phyloP scores from a whole-genome alignment of 164 flowering plant genomes.

The Aristolochia fimbriata region DNA sequence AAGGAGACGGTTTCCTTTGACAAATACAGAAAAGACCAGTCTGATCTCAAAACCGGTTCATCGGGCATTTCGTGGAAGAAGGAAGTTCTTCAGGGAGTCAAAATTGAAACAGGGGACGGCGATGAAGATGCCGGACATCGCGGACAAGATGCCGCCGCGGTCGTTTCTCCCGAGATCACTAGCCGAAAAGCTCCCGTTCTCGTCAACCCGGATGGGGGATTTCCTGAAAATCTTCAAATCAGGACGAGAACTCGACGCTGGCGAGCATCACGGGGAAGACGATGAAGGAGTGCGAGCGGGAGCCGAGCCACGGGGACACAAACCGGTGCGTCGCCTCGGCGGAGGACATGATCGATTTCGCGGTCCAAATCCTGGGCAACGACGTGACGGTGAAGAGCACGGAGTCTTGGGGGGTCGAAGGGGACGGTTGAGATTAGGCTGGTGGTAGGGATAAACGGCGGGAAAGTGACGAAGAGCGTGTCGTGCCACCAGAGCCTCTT shows the following conservation, averaged over 20 bases:
- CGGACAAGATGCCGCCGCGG: slow-evolving; percentile 72
- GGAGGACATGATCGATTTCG: slow-evolving; percentile 91
- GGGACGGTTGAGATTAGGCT: slow-evolving; percentile 42
- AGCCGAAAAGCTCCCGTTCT: slow-evolving; percentile 52
- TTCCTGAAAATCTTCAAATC: slow-evolving; percentile 43
- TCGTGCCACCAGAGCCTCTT: slow-evolving; percentile 85
- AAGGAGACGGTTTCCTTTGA: slow-evolving; percentile 34
- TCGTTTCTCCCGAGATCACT: slow-evolving; percentile 70
- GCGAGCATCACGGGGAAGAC: slow-evolving; percentile 35
- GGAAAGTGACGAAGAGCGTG: slow-evolving; percentile 55
- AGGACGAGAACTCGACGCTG: slow-evolving; percentile 33
- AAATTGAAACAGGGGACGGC: slow-evolving; percentile 53
- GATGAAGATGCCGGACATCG: slow-evolving; percentile 78
- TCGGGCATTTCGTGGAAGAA: slow-evolving; percentile 14
- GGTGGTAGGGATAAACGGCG: slow-evolving; percentile 66
- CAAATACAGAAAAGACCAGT: slow-evolving; percentile 16
- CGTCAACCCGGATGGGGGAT: slow-evolving; percentile 22
- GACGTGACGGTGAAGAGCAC: slow-evolving; percentile 48
- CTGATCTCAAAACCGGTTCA: not conserved
- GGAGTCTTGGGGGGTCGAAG: slow-evolving; percentile 45
- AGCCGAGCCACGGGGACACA: slow-evolving; percentile 69
- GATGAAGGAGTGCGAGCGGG: slow-evolving; percentile 60
- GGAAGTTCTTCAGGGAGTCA: slow-evolving; percentile 68
- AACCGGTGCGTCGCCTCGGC: slow-evolving; percentile 67
- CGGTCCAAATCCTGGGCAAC: slow-evolving; percentile 45